These are phyloP conservation scores for Physcia stellaris DNA, from an alignment of 495 filamentous ascomycete species.

Conservation along the genomic window DNA sequence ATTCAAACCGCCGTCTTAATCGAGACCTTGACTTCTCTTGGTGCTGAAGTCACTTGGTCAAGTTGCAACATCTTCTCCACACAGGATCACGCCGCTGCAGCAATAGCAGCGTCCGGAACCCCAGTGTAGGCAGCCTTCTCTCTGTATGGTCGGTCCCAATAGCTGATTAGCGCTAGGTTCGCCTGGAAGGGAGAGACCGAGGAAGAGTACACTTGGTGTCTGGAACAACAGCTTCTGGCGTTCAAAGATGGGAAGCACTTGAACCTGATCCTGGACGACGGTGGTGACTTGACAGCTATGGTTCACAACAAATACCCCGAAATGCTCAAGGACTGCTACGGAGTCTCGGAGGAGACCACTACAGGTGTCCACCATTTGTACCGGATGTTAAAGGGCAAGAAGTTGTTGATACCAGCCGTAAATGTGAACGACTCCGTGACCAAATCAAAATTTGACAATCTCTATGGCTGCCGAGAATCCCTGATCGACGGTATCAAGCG, in stretches of 20 bases:
- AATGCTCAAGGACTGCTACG: slow-evolving; percentile 92
- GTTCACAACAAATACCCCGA: slow-evolving; percentile 97
- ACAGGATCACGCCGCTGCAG: slow-evolving; percentile 95
- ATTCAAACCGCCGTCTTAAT: slow-evolving; percentile 99
- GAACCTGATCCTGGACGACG: slow-evolving; percentile 97
- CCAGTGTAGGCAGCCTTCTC: slow-evolving; percentile 74
- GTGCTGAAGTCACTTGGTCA: slow-evolving; percentile 96
- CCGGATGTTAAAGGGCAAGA: slow-evolving; percentile 85
- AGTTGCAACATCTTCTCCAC: slow-evolving; percentile 99
- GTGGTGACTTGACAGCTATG: slow-evolving; percentile 91
- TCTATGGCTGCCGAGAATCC: slow-evolving; percentile 98
- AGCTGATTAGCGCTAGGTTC: slow-evolving; percentile 41
- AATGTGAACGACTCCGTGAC: slow-evolving; percentile 99
- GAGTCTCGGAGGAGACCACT: slow-evolving; percentile 98
- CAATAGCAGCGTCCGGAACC: slow-evolving; percentile 85
- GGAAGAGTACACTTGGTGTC: slow-evolving; percentile 99
- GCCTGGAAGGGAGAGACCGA: slow-evolving; percentile 99
- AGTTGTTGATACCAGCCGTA: slow-evolving; percentile 88
- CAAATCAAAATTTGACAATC: slow-evolving; percentile 99
- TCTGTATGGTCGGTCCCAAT: too few relatives aligned
- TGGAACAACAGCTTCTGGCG: slow-evolving; percentile 92
- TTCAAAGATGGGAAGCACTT: slow-evolving; percentile 96
- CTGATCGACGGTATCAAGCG: slow-evolving; percentile 99
- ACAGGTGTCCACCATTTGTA: slow-evolving; percentile 99
- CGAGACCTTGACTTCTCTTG: slow-evolving; percentile 85